These are phyloP conservation scores for Raffaelea arxii DNA, from an alignment of 2,329 filamentous ascomycete species.

Conservation along the genomic window DNA sequence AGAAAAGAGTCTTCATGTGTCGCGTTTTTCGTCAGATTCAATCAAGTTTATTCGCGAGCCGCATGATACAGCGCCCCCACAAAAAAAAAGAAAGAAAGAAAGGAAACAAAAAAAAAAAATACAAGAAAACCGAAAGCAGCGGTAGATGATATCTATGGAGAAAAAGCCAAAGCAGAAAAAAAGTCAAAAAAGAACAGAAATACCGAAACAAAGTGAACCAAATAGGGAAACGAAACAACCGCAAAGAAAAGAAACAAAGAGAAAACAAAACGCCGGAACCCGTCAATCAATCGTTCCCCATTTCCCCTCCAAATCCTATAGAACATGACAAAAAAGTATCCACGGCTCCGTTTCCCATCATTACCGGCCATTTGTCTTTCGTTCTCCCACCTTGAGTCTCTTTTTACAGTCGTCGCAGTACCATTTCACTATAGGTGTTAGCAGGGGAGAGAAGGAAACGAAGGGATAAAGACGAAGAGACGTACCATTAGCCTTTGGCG, in stretches of 20 bases:
- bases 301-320: background rate
- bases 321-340: background rate
- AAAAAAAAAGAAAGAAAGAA: background rate
- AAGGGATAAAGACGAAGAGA: constrained; percentile 1
- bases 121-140: background rate
- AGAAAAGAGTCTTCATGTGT: no score
- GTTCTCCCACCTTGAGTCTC: constrained; percentile 45
- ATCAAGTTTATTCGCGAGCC: no score
- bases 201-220: background rate
- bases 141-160: background rate
- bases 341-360: background rate
- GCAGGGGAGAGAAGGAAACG: background rate
- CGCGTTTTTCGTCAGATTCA: no score
- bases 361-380: constrained; percentile 39
- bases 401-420: constrained; percentile 74
- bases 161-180: background rate
- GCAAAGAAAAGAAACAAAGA: constrained; percentile 7
- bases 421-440: constrained; percentile 55
- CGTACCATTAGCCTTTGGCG: constrained; percentile 67
- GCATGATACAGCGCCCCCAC: background rate
- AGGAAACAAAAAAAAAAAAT: background rate
- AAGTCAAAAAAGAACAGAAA: background rate
- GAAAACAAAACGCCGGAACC: constrained; percentile 3
- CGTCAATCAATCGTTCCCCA: background rate
- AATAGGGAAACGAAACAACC: constrained; percentile 1